Percentiles rank a stretch among this genome's conserved stretches.
Conservation (phyloP, 2,329 filamentous ascomycete genomes). For the Colletotrichum simmondsii region DNA sequence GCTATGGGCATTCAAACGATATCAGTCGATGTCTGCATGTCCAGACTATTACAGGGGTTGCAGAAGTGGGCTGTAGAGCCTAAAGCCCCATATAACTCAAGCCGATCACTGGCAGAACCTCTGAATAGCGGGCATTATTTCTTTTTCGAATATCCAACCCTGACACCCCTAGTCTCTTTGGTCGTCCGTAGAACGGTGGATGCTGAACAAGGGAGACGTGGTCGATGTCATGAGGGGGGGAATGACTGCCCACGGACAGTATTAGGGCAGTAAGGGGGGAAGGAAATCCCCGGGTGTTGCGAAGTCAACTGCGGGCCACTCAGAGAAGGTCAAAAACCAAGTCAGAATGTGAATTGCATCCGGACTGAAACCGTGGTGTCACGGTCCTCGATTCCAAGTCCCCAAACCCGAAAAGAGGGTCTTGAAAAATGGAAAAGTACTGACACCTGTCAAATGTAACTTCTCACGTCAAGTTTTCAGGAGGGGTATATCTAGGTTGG, state of each 20-base stretch:
- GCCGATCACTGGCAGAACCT: not conserved
- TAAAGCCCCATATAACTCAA: not conserved
- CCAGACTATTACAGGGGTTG: not conserved
- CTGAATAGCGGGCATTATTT: not conserved
- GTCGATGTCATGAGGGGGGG: not conserved
- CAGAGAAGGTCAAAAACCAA: too few species aligned
- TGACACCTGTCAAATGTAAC: not conserved
- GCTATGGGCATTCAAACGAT: not conserved
- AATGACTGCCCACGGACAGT: not conserved
- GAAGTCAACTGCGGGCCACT: not conserved
- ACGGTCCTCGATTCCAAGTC: not conserved
- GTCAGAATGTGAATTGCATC: not conserved
- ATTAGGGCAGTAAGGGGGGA: not conserved
- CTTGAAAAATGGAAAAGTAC: not conserved
- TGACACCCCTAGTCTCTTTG: not conserved
- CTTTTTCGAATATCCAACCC: constrained; percentile 1
- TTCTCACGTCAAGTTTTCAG: not conserved
- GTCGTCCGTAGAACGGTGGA: not conserved
- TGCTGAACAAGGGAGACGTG: not conserved
- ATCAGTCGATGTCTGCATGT: not conserved
- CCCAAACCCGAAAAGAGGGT: too few species aligned
- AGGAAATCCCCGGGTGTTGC: not conserved
- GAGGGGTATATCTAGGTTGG: not conserved
- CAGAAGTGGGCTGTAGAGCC: not conserved
- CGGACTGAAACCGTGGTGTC: too few species aligned